Evolutionary conservation across 768 basidiomycete species (phyloP), one percentile per base, ranked within the genome.

Genomic region (Dioszegia crocea): DNA sequence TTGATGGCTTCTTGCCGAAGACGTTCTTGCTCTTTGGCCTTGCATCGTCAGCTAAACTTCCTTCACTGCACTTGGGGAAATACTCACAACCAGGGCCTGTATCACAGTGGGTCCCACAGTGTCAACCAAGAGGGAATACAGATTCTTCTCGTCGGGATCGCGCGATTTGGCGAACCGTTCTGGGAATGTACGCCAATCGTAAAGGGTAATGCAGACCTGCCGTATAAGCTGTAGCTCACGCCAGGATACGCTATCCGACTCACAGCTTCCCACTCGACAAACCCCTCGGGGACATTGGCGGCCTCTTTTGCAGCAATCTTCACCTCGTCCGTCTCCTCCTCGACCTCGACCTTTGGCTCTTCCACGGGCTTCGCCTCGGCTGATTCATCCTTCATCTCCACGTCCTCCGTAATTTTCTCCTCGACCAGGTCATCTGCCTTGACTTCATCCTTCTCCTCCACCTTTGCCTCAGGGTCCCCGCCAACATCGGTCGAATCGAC

Each of bases 241-340:
- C 12, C 27, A 17, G 5, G 38, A 14, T n/a, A 33, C 30, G 11
- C 8, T 10, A 16, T 33, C 8, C 6, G 51, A 71, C 76, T 68
- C 59, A 91, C 92, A 67, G 88, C 88, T 80, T 94, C 89, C 92
- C 93, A 97, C 76, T 94, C 91, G 39, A 89, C 48, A 43, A 64
- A 75, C 1, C 61, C 65, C 19, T 61, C 66, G 8, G 68, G 65
- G 0, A 67, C 53, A 36, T 65, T 63, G 3, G 53, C 55, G 23
- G 71, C 62, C 43, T 63, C 65, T 41, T 57, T 56, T 0, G 57
- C 66, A 5, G 68, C 70, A 12, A 63, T 19, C 53, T 68, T 67
- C 14, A 73, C 70, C 80, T 85, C 66, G 78, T 80, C 38, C 80
- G 81, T 40, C 75, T 84, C 26, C 70, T 82, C 57, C 24, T 48